Percentiles rank a stretch among this genome's conserved stretches.
Evolutionary conservation across 1,284 basidiomycete genomes (phyloP).

Genomic region (Rhodotorula sp.): DNA sequence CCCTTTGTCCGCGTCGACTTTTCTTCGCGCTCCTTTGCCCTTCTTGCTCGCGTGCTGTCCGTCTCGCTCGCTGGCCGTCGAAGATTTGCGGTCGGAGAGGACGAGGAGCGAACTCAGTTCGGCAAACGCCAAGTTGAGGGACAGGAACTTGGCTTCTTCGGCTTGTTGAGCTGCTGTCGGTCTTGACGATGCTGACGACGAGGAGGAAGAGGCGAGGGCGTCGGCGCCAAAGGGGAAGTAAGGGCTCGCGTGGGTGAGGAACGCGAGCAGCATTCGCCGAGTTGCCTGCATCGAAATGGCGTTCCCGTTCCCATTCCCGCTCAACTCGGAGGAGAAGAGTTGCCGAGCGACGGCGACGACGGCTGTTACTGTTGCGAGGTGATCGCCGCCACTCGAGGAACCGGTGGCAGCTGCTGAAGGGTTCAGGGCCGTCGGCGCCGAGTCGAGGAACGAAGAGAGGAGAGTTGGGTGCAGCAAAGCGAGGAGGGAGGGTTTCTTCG

Average conservation of each 20-base stretch:
- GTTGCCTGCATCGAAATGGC: background rate
- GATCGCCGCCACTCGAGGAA: constrained; percentile 48
- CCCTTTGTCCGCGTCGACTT: constrained; percentile 17
- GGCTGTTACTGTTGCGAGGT: constrained; percentile 63
- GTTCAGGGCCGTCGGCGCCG: constrained; percentile 70
- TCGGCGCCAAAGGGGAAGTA: constrained; percentile 74
- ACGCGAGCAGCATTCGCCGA: constrained; percentile 53
- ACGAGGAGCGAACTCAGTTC: constrained; percentile 65
- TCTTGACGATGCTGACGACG: background rate
- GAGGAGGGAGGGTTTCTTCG: constrained; percentile 39
- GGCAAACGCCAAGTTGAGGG: constrained; percentile 71
- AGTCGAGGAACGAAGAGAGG: constrained; percentile 77
- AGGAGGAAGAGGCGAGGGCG: constrained; percentile 49
- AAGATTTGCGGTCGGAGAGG: constrained; percentile 46
- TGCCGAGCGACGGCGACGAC: constrained; percentile 63
- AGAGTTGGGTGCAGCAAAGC: constrained; percentile 69
- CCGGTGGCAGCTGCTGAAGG: constrained; percentile 31
- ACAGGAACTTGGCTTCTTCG: constrained; percentile 57
- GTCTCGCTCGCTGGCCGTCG: background rate
- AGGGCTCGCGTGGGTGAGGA: constrained; percentile 68
- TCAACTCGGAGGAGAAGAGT: constrained; percentile 63
- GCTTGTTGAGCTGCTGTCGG: background rate
- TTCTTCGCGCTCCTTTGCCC: constrained; percentile 45
- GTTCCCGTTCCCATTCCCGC: no score
- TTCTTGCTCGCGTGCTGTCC: constrained; percentile 35